Conservation (phyloP, 2,329 filamentous ascomycete genomes). For the Colletotrichum orbiculare region DNA sequence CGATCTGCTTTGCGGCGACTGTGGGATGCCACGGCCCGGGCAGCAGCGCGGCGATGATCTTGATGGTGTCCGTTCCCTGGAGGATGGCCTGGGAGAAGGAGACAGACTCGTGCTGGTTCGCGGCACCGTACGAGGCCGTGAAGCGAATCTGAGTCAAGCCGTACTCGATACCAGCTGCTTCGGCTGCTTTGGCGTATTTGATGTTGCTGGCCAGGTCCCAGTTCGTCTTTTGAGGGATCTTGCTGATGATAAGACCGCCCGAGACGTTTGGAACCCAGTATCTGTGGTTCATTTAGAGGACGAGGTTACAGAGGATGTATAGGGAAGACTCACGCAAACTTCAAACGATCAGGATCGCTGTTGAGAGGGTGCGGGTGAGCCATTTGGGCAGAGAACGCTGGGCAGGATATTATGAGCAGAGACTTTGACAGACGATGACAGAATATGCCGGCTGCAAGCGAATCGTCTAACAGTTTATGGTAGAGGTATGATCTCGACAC, state of each 20-base stretch:
- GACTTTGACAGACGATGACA: no score
- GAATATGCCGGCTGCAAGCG: no score
- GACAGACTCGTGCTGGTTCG: conserved; percentile 63
- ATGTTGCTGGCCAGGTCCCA: conserved; percentile 62
- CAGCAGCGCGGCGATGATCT: conserved; percentile 62
- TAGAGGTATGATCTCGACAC: no score
- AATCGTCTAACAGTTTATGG: no score
- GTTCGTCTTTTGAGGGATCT: conserved; percentile 59
- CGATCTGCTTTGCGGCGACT: conserved; percentile 63
- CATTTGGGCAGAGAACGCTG: background rate
- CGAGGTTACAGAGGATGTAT: background rate
- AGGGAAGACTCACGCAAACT: conserved; percentile 38
- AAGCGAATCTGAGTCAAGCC: conserved; percentile 64
- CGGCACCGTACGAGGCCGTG: conserved; percentile 60
- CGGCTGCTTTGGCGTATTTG: conserved; percentile 60
- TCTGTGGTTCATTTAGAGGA: conserved; percentile 40
- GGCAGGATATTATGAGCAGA: background rate
- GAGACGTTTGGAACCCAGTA: conserved; percentile 67
- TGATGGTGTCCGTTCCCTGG: conserved; percentile 57
- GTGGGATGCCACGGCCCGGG: conserved; percentile 63
- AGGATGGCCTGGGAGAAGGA: conserved; percentile 63
- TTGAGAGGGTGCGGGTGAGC: conserved; percentile 30
- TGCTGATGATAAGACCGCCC: conserved; percentile 62
- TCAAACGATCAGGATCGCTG: conserved; percentile 34
- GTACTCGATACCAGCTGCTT: conserved; percentile 61